Conservation (phyloP, 2,329 filamentous ascomycete genomes). For the Scortechinia acanthostroma region DNA sequence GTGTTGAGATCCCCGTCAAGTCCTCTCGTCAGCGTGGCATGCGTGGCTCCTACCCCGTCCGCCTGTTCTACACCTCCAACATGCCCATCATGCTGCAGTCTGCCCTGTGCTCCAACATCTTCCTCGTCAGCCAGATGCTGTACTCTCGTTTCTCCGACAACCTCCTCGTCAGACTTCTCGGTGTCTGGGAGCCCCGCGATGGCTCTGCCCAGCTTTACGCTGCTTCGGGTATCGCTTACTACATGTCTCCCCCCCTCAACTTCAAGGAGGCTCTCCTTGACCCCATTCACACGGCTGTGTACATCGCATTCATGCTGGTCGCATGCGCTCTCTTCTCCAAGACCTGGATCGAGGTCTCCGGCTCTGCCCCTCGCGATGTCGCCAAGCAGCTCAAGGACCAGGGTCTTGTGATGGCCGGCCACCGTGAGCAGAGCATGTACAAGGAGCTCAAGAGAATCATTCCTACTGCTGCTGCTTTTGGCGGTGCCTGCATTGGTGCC, state of each 20-base stretch:
- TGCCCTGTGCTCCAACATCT: constrained; percentile 95
- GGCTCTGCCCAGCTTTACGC: constrained; percentile 93
- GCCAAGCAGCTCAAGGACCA: constrained; percentile 99
- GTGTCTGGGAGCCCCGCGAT: constrained; percentile 96
- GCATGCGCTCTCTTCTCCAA: constrained; percentile 98
- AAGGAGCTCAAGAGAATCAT: constrained; percentile 99
- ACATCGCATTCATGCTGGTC: constrained; percentile 95
- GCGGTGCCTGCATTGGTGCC: constrained; percentile 96
- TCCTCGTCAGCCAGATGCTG: constrained; percentile 98
- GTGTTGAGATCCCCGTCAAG: constrained; percentile 99
- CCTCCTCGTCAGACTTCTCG: constrained; percentile 91
- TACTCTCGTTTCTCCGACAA: constrained; percentile 99
- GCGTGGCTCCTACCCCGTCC: constrained; percentile 94
- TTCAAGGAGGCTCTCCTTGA: constrained; percentile 95
- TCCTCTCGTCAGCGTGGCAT: constrained; percentile 97
- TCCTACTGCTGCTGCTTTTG: constrained; percentile 93
- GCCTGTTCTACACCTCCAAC: constrained; percentile 99
- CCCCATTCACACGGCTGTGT: constrained; percentile 90
- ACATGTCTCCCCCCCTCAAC: constrained; percentile 98
- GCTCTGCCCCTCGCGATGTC: constrained; percentile 92
- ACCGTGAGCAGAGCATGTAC: constrained; percentile 99
- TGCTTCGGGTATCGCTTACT: constrained; percentile 90
- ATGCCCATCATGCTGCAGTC: constrained; percentile 99
- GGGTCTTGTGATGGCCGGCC: constrained; percentile 97
- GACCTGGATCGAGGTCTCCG: constrained; percentile 99